Base-by-base conservation (phyloP, 176 grass and related monocot genomes). In the Canna indica region DNA sequence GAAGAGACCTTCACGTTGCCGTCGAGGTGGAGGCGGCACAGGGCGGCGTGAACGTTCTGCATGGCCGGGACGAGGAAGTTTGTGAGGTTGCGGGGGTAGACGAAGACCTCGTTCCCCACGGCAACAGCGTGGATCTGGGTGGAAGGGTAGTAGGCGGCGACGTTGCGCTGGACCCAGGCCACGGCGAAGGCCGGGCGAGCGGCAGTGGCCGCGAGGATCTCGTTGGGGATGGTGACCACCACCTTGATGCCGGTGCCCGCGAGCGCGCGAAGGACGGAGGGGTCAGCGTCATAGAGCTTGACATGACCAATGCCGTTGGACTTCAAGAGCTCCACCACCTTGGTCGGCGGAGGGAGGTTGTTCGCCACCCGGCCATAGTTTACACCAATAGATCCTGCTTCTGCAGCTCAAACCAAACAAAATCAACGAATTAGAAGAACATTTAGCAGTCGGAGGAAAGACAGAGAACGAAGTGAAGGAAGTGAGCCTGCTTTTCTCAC, bases 11-110 rank as follows among this genome's bases (percentile, higher is more conserved):
- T 79, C 24, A 96, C 77, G 1, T 25, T 1, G 2, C 70, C 4
- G 59, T 63, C 59, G 16, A 85, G 80, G 18, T 58, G 72, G 38
- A 85, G 83, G 11, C 63, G 28, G 22, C 7, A 5, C 7, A 96
- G 86, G 0, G 88, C 88, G 27, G 81, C 70, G 6, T 46, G 41
- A 36, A 96, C 68, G 46, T 78, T 80, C 25, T 83, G 81, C 88
- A 96, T 92, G 36, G 93, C 88, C 0, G 93, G 93, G 36, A 96
- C 79, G 7, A 96, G 93, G 4, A 68, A 34, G 42, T 74, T 67
- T 81, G 88, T 81, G 67, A 3, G 7, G 20, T 76, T 74, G 36
- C 76, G 78, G 0, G 65, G 57, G 47, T 42, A 60, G 57, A 77
- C 85, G 46, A 68, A 44, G 2, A 68, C 65, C 65, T 68, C 65